Percentiles rank a stretch among this genome's conserved stretches.
These are phyloP conservation scores for Aspergillus uvarum DNA, from an alignment of 2,329 filamentous ascomycete genomes.

Conservation along the genomic window DNA sequence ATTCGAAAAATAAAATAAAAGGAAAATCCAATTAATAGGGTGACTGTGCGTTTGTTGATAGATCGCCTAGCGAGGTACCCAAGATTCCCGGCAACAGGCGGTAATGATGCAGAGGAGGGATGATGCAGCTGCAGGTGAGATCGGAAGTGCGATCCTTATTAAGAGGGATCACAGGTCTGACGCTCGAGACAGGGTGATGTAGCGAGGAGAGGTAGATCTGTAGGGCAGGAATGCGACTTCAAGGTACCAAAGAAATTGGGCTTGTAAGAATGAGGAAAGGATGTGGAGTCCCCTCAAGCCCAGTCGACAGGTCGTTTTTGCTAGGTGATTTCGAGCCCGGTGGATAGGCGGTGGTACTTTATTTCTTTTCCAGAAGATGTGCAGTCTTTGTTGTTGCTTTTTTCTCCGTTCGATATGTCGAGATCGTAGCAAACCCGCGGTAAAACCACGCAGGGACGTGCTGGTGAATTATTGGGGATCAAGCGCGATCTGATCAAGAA, in stretches of 20 bases:
- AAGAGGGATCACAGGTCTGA: slow-evolving; percentile 27
- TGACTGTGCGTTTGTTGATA: slow-evolving; percentile 20
- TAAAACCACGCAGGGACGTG: slow-evolving; percentile 15
- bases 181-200: slow-evolving; percentile 22
- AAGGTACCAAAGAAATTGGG: slow-evolving; percentile 20
- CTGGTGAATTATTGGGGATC: slow-evolving; percentile 15
- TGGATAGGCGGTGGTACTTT: slow-evolving; percentile 7
- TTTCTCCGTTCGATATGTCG: slow-evolving; percentile 10
- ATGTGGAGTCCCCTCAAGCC: slow-evolving; percentile 15
- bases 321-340: slow-evolving; percentile 11
- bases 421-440: slow-evolving; percentile 9
- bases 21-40: slow-evolving; percentile 14
- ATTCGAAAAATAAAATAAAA: slow-evolving; percentile 11
- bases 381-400: slow-evolving; percentile 7
- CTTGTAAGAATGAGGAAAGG: slow-evolving; percentile 21
- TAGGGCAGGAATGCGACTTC: slow-evolving; percentile 31
- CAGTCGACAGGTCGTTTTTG: slow-evolving; percentile 22
- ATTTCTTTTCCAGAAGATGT: slow-evolving; percentile 1
- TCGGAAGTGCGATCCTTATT: slow-evolving; percentile 39
- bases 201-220: slow-evolving; percentile 22
- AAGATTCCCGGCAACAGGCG: slow-evolving; percentile 27
- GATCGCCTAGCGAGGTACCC: slow-evolving; percentile 22
- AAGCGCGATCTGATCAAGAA: slow-evolving; percentile 21
- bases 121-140: slow-evolving; percentile 36
- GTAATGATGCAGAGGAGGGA: slow-evolving; percentile 25